These are phyloP conservation scores for Fraxinus sp. DNA, from an alignment of 305 asterid genomes.

Conservation along the genomic window DNA sequence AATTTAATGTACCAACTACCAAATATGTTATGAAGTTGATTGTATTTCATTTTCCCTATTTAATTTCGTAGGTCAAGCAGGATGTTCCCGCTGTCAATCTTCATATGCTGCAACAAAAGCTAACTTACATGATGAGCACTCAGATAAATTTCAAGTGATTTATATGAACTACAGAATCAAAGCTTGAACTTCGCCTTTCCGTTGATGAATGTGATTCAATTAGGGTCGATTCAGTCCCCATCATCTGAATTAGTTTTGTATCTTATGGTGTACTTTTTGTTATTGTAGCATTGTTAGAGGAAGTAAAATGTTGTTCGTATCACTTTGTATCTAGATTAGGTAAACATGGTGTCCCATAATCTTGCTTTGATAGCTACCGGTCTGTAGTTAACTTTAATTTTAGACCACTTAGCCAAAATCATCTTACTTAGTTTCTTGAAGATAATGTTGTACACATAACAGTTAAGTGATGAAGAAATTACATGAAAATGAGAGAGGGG, in stretches of 20 bases:
- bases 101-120: slow-evolving; percentile 24
- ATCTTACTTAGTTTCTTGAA: too few species aligned
- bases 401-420: too few species aligned
- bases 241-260: neutral
- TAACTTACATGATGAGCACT: slow-evolving; percentile 9
- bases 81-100: slow-evolving; percentile 16
- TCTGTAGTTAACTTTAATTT: neutral
- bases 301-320: neutral
- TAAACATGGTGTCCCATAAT: neutral
- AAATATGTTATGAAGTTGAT: neutral
- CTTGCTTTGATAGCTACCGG: neutral
- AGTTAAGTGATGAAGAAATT: neutral
- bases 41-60: neutral
- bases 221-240: neutral
- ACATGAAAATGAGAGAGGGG: neutral
- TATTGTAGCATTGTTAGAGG: neutral
- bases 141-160: slow-evolving; percentile 3
- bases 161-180: neutral
- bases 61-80: slow-evolving; percentile 6
- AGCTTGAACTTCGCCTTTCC: neutral
- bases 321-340: neutral
- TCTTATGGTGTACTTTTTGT: neutral
- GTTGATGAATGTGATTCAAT: neutral
- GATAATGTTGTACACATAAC: neutral
- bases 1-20: neutral